Base-by-base conservation (phyloP, 2,329 filamentous ascomycete genomes). In the Penicillium sp. region DNA sequence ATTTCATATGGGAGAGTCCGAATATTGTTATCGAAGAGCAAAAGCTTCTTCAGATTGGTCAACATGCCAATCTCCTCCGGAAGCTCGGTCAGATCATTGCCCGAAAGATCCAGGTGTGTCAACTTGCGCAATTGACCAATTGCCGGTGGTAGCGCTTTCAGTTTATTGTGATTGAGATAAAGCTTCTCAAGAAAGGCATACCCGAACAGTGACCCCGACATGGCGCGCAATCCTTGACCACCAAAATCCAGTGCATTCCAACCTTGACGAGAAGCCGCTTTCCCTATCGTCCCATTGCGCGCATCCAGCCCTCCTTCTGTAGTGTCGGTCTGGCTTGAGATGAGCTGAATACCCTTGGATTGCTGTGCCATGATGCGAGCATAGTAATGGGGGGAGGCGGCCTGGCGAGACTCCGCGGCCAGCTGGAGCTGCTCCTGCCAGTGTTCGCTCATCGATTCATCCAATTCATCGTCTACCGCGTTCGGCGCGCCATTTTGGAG, bases 31-130 rank as follows among this genome's bases (percentile, higher is more conserved):
- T 95, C 88, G 62, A 95, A 95, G 2, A 95, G 72, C 17, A 89
- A 71, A 4, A 98, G 73, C 50, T 85, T 81, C 66, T 86, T 88
- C 38, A 98, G 72, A 52, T 89, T 92, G 17, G 89, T 92, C 55
- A 95, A 86, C 90, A 96, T 98, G 58, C 92, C 92, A 44, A 98
- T 79, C 69, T 98, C 90, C 14, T 85, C 77, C 1, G 92, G 92
- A 3, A 98, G 71, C 48, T 84, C 80, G 6, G 75, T 76, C 43
- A 98, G 74, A 45, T 90, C 79, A 64, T 98, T 98, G 67, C 83
- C 80, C 0, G 92, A 96, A 2, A 89, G 75, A 64, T 98, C 90
- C 32, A 98, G 76, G 55, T 89, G 77, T 23, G 79, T 84, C 32
- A 98, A 70, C 47, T 84, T 82, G 48, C 89, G 81, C 48, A 98